Evolutionary conservation across 2,329 filamentous ascomycete species (phyloP).

Genomic region (Balansia obtecta): DNA sequence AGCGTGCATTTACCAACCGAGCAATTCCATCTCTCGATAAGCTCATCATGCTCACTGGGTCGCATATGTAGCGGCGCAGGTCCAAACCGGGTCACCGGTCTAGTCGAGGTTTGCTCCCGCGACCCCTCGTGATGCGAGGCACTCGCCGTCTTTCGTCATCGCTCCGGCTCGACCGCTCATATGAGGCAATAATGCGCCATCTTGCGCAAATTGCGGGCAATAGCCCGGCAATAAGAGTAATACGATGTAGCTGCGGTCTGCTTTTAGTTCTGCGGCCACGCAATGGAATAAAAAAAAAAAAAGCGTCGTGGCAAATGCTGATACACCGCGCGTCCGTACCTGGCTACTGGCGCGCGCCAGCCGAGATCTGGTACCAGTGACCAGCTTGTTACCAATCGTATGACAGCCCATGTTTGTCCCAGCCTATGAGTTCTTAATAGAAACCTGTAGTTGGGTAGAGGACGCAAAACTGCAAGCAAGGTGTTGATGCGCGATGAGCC

Average conservation of each 20-base stretch:
- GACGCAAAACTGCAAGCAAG: too few species aligned
- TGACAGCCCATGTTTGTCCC: too few species aligned
- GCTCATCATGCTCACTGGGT: neutral
- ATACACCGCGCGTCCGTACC: too few species aligned
- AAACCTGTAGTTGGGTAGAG: too few species aligned
- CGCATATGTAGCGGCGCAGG: neutral
- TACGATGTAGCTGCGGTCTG: neutral
- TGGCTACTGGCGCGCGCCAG: too few species aligned
- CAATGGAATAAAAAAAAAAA: too few species aligned
- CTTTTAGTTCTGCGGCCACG: too few species aligned
- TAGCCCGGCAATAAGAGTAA: neutral
- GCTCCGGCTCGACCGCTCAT: neutral
- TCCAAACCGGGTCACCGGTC: neutral
- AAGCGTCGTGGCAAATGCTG: too few species aligned
- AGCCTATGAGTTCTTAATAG: too few species aligned
- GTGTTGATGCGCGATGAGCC: too few species aligned
- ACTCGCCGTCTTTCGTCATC: constrained; percentile 4
- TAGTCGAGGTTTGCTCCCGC: neutral
- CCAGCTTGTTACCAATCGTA: too few species aligned
- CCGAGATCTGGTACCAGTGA: too few species aligned
- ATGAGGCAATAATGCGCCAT: neutral
- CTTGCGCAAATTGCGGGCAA: neutral
- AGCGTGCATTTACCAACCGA: neutral
- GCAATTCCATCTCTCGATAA: neutral
- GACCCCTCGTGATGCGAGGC: neutral